phyloP scores from a whole-genome alignment of 441 rosid genomes.

The Eutrema salsugineum region DNA sequence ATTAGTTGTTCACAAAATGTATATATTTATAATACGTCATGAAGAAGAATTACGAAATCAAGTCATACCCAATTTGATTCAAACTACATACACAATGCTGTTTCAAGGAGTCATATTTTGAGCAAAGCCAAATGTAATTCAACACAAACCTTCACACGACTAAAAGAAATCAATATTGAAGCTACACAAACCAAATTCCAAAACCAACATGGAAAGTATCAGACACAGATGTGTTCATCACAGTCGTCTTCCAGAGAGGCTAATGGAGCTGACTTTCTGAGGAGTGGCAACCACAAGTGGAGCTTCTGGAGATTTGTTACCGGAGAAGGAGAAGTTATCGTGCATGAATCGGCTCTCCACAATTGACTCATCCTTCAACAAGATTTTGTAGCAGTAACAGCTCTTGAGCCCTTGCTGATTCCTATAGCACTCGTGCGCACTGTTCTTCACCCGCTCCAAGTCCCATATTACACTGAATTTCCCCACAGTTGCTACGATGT shows the following conservation, averaged over 20 bases:
- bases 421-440: conserved; percentile 56
- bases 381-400: conserved; percentile 72
- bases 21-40: neutral
- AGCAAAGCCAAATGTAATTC: conserved; percentile 1
- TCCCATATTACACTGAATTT: conserved; percentile 79
- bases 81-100: neutral
- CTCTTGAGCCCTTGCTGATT: conserved; percentile 74
- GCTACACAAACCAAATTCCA: neutral
- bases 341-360: conserved; percentile 79
- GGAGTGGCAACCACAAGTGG: conserved; percentile 81
- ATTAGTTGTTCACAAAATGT: neutral
- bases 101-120: neutral
- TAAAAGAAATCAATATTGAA: neutral
- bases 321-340: conserved; percentile 52
- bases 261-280: conserved; percentile 74
- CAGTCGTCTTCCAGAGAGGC: conserved; percentile 52
- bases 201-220: neutral
- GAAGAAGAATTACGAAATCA: neutral
- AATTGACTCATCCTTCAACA: conserved; percentile 70
- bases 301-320: conserved; percentile 63
- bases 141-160: conserved; percentile 6
- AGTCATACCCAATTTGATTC: neutral
- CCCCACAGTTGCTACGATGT: conserved; percentile 68
- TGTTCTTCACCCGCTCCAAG: conserved; percentile 73
- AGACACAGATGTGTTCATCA: conserved; percentile 15